A percentile compares a stretch with the other conserved stretches of the same genome.
These are phyloP conservation scores for Trichoderma arundinaceum DNA, from an alignment of 2,329 filamentous ascomycete species.

Conservation along the genomic window DNA sequence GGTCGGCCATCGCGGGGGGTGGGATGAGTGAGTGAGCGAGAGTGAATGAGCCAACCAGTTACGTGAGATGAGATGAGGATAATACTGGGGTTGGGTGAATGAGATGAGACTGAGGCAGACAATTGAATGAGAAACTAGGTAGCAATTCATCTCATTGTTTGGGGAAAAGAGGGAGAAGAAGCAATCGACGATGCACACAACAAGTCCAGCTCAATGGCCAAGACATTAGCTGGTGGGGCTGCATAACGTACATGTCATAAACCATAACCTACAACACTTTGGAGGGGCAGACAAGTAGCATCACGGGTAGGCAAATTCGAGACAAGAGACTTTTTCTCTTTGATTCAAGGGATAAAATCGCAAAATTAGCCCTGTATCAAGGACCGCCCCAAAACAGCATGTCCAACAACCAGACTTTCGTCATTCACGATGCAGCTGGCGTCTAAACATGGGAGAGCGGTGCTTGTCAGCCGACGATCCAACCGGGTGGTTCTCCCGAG, in stretches of 20 bases:
- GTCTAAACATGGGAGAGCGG: too few relatives aligned
- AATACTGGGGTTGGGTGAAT: neutral
- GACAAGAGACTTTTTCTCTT: neutral
- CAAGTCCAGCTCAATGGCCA: conserved; percentile 1
- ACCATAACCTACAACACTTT: conserved; percentile 3
- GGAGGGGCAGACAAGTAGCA: too few relatives aligned
- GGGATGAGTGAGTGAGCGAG: too few relatives aligned
- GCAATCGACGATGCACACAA: neutral
- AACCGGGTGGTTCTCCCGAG: conserved; percentile 11
- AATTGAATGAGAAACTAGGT: neutral
- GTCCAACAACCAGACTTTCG: neutral
- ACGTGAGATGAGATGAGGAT: neutral
- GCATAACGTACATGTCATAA: neutral
- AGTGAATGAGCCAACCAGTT: too few relatives aligned
- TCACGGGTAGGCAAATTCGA: neutral
- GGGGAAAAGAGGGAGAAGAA: neutral
- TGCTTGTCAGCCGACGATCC: conserved; percentile 8
- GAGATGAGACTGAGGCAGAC: neutral
- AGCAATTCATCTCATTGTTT: neutral
- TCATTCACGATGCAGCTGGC: too few relatives aligned
- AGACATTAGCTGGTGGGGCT: conserved; percentile 19
- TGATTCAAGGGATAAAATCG: neutral
- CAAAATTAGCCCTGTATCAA: neutral
- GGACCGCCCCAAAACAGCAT: neutral
- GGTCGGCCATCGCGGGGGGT: conserved; percentile 51